Evolutionary conservation across 1,284 basidiomycete genomes (phyloP).

Genomic region (Pulchroboletus neoregius): DNA sequence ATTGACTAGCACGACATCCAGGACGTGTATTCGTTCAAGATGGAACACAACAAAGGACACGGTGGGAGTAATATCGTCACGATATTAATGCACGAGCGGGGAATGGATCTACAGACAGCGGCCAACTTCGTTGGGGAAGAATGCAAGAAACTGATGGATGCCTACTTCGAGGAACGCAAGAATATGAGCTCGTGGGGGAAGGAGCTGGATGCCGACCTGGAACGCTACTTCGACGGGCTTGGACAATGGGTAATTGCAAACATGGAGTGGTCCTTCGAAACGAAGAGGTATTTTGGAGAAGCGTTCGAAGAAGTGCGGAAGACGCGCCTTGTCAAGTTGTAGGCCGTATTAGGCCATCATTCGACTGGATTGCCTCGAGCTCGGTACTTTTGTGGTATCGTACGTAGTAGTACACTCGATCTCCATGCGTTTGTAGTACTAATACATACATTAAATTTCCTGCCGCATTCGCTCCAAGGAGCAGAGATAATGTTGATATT

Average conservation of each 20-base stretch:
- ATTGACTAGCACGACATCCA: conserved; percentile 26
- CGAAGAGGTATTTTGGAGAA: conserved; percentile 52
- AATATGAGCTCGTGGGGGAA: conserved; percentile 48
- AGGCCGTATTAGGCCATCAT: neutral
- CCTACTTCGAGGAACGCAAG: conserved; percentile 45
- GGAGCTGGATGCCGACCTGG: conserved; percentile 45
- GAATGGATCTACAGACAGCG: conserved; percentile 53
- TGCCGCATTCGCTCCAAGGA: conserved; percentile 6
- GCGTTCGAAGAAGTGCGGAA: conserved; percentile 15
- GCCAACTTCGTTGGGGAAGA: conserved; percentile 53
- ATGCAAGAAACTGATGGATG: conserved; percentile 48
- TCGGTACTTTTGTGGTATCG: neutral
- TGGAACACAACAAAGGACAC: conserved; percentile 68
- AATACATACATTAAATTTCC: conserved; percentile 17
- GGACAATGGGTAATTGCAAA: conserved; percentile 51
- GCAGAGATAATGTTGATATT: conserved; percentile 6
- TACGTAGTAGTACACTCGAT: conserved; percentile 1
- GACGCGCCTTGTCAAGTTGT: conserved; percentile 26
- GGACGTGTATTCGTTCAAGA: conserved; percentile 72
- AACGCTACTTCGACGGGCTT: conserved; percentile 43
- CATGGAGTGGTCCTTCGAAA: conserved; percentile 57
- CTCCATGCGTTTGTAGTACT: conserved; percentile 11
- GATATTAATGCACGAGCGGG: conserved; percentile 56
- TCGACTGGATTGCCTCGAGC: conserved; percentile 1
- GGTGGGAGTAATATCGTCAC: conserved; percentile 64